Percentiles rank a stretch among this genome's conserved stretches.
These are phyloP conservation scores for Climacium dendroides DNA, from an alignment of 225 moss, liverwort and hornwort genomes.

Conservation along the genomic window DNA sequence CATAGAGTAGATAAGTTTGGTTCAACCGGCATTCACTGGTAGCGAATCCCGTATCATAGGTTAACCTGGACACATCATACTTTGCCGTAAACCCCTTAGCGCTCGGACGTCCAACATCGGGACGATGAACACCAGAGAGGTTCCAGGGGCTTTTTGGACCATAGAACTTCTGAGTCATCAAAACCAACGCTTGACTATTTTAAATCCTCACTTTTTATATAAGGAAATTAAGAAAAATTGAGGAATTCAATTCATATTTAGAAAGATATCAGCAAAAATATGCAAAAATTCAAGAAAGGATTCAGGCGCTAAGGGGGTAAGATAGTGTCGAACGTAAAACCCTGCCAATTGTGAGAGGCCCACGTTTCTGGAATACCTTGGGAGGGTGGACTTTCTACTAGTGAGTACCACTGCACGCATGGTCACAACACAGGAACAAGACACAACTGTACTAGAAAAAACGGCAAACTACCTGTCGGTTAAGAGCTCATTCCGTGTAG, in stretches of 20 bases:
- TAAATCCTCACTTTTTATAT: background rate
- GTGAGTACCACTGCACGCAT: background rate
- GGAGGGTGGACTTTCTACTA: too few relatives aligned
- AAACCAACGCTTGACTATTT: background rate
- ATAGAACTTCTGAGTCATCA: background rate
- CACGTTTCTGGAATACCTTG: background rate
- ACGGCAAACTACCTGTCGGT: slow-evolving; percentile 55
- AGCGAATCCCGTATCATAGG: background rate
- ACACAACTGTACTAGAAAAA: background rate
- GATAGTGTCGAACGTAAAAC: background rate
- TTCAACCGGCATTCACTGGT: background rate
- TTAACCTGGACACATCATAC: background rate
- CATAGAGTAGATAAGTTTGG: background rate
- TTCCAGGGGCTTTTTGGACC: background rate
- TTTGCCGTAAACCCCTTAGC: background rate
- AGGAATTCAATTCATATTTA: background rate
- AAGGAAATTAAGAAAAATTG: background rate
- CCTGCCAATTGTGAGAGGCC: background rate
- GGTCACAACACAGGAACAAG: background rate
- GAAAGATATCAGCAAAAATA: background rate
- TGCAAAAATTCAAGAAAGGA: background rate
- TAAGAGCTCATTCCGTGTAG: slow-evolving; percentile 69
- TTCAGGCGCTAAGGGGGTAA: background rate
- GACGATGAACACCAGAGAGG: background rate
- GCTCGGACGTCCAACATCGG: background rate